Evolutionary conservation across 2,329 filamentous ascomycete genomes (phyloP), one percentile per base, ranked within the genome.

Genomic region (Boeremia lycopersici): DNA sequence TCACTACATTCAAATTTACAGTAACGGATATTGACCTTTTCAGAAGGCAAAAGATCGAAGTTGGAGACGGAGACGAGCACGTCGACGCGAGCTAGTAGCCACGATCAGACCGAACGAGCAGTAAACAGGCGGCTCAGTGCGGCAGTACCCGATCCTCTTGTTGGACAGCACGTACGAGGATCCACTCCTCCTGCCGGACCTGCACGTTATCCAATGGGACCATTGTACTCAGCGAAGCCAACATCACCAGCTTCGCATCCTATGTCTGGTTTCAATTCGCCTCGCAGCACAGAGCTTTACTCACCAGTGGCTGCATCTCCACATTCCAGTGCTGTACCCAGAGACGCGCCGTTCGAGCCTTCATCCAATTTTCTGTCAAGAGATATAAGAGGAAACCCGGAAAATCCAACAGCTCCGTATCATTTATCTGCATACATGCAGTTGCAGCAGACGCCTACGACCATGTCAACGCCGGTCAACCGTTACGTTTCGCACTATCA

Each of bases 31-130:
- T 48, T 69, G 49, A 72, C 65, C 60, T 46, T 33, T 38, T 47
- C 57, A 69, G 76, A 79, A 68, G 75, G 72, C 48, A 80, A 80
- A 56, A 73, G 77, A 43, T 76, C 77, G 6, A 78, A 73, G 54
- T 56, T 78, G 6, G 77, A 79, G 50, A 67, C 70, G 11, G 76
- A 79, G 31, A 68, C 63, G 6, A 73, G 53, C 36, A 62, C 55
- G 15, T 70, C 67, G n/a, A 70, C 67, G 13, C 65, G 66, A 47
- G 69, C 66, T 41, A 71, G 59, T 47, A 71, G 68, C 48, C 55
- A 72, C 25, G 72, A 74, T 23, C 62, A 69, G 33, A n/a, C 43
- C 12, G 71, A 75, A 8, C 68, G 66, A 34, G 39, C 57, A 29
- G 29, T 54, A 12, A 63, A 61, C 13, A 63, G 70, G 53, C 66